phyloP scores from a whole-genome alignment of 2,329 filamentous ascomycete genomes.

The Xylariaceae sp. region DNA sequence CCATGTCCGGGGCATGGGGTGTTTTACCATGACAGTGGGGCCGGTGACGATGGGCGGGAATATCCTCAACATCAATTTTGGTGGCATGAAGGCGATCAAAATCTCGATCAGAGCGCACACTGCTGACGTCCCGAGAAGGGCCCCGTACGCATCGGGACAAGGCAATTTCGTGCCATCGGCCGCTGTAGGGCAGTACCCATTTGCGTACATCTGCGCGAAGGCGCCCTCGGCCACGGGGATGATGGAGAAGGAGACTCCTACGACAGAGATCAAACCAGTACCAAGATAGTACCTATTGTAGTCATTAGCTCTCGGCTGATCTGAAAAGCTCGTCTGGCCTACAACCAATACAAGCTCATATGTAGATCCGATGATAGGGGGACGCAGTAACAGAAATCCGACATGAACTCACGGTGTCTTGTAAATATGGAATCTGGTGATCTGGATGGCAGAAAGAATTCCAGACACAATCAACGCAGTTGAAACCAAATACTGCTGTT shows the following conservation, averaged over 20 bases:
- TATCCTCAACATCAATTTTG: slow-evolving; percentile 62
- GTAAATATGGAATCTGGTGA: slow-evolving; percentile 69
- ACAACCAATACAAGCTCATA: no score
- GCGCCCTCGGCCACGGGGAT: slow-evolving; percentile 70
- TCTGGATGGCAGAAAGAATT: slow-evolving; percentile 70
- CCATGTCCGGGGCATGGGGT: not conserved
- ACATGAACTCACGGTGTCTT: slow-evolving; percentile 50
- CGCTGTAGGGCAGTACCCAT: slow-evolving; percentile 60
- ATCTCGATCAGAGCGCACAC: slow-evolving; percentile 67
- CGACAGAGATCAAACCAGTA: slow-evolving; percentile 75
- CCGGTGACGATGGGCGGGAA: slow-evolving; percentile 79
- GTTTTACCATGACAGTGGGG: slow-evolving; percentile 42
- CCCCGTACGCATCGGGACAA: slow-evolving; percentile 73
- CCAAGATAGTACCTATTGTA: slow-evolving; percentile 63
- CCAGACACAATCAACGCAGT: slow-evolving; percentile 76
- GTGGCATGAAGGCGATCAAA: slow-evolving; percentile 69
- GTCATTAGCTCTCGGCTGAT: not conserved
- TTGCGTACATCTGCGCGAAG: slow-evolving; percentile 72
- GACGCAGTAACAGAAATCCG: no score
- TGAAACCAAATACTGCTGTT: slow-evolving; percentile 75
- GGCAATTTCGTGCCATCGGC: slow-evolving; percentile 62
- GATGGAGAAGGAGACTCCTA: slow-evolving; percentile 73
- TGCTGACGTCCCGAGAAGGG: slow-evolving; percentile 65
- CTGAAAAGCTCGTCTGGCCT: no score
- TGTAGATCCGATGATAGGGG: no score